A percentile compares a stretch with the other conserved stretches of the same genome.
Conservation (phyloP, 305 asterid species). For the Striga hermonthica region DNA sequence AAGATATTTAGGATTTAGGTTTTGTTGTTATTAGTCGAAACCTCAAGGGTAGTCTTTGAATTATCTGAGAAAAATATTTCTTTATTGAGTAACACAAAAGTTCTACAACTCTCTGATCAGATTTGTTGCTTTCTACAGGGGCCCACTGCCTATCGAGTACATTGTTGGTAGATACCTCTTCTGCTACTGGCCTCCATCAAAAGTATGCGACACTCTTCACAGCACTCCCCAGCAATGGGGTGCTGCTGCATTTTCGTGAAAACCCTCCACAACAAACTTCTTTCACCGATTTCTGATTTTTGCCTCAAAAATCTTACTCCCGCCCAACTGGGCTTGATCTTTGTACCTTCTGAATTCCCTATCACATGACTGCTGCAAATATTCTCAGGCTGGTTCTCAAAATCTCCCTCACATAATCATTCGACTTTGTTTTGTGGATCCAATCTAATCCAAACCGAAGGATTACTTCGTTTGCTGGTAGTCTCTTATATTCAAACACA, state of each 20-base stretch:
- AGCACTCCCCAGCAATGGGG: slow-evolving; percentile 39
- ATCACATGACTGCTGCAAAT: slow-evolving; percentile 16
- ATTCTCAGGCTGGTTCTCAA: slow-evolving; percentile 20
- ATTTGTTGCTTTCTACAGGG: slow-evolving; percentile 54
- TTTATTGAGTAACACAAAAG: too few species aligned
- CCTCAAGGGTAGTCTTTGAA: too few species aligned
- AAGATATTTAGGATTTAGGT: too few species aligned
- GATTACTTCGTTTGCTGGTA: neutral
- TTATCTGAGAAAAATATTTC: too few species aligned
- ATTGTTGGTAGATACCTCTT: slow-evolving; percentile 80
- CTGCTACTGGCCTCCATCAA: slow-evolving; percentile 97
- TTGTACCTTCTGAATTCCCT: neutral
- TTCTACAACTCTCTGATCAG: too few species aligned
- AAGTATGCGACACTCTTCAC: slow-evolving; percentile 56
- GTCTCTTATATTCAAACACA: neutral
- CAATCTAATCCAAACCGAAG: neutral
- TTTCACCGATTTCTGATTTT: slow-evolving; percentile 17
- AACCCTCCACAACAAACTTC: slow-evolving; percentile 23
- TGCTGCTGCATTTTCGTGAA: slow-evolving; percentile 50
- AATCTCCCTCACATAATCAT: slow-evolving; percentile 21
- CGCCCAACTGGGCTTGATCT: slow-evolving; percentile 21
- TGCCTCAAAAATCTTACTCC: slow-evolving; percentile 26
- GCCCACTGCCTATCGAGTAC: slow-evolving; percentile 79
- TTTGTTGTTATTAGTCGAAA: too few species aligned
- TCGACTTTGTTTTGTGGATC: slow-evolving; percentile 25